Evolutionary conservation across 495 filamentous ascomycete genomes (phyloP).

Genomic region (Cenococcum geophilum): DNA sequence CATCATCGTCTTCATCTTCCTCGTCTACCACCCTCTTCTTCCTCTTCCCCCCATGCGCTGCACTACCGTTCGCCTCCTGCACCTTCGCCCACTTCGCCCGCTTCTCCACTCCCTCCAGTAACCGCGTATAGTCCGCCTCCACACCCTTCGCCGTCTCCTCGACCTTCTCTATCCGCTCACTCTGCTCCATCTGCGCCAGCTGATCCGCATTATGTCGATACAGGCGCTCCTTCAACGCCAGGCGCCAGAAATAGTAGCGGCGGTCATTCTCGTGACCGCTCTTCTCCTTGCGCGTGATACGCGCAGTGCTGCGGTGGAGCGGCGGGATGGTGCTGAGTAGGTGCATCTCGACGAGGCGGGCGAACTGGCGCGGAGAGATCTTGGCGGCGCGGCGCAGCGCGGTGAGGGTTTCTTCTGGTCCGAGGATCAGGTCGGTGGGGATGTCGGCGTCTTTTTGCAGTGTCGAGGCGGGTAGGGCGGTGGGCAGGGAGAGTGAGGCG

Average conservation of each 20-base stretch:
- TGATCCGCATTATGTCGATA: conserved; percentile 71
- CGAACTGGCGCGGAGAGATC: conserved; percentile 82
- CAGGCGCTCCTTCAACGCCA: conserved; percentile 74
- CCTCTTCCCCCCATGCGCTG: conserved; percentile 26
- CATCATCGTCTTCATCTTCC: conserved; percentile 41
- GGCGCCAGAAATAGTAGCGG: conserved; percentile 72
- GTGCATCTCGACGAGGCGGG: conserved; percentile 79
- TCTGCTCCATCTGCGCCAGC: conserved; percentile 69
- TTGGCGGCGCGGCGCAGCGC: conserved; percentile 61
- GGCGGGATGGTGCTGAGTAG: conserved; percentile 69
- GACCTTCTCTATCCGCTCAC: conserved; percentile 73
- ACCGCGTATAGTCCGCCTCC: conserved; percentile 72
- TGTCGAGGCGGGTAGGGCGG: conserved; percentile 32
- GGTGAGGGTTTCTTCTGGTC: conserved; percentile 47
- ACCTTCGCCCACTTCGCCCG: conserved; percentile 36
- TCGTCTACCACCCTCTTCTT: conserved; percentile 48
- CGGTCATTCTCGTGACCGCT: conserved; percentile 51
- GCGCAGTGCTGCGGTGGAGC: conserved; percentile 51
- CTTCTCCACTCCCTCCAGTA: conserved; percentile 51
- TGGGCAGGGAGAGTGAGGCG: conserved; percentile 48
- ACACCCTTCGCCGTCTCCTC: conserved; percentile 69
- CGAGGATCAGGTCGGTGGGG: conserved; percentile 59
- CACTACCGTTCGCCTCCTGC: conserved; percentile 11
- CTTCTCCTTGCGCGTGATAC: conserved; percentile 53
- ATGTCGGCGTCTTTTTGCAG: conserved; percentile 40